phyloP scores from a whole-genome alignment of 2,329 filamentous ascomycete species.

The Cordyceps fumosorosea region DNA sequence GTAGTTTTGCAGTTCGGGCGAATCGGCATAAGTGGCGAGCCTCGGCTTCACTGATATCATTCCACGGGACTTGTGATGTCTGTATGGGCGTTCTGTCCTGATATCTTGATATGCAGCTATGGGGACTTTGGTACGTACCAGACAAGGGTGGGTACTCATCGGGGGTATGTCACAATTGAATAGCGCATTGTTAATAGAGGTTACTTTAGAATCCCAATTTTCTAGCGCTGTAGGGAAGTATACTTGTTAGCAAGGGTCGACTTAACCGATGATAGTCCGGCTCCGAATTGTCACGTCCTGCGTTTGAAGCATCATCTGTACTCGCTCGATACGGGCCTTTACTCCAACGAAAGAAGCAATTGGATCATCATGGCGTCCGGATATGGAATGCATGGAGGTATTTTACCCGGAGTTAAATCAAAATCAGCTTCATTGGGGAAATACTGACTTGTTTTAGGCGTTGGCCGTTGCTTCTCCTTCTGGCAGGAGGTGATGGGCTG shows the following conservation, averaged over 20 bases:
- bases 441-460: constrained; percentile 35
- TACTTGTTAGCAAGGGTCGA: background rate
- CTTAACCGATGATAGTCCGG: constrained; percentile 4
- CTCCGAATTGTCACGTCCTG: background rate
- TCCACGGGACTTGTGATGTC: background rate
- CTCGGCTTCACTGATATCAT: background rate
- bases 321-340: background rate
- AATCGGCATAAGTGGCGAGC: background rate
- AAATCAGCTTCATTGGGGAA: background rate
- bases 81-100: background rate
- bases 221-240: background rate
- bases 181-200: background rate
- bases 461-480: constrained; percentile 90
- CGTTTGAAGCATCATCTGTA: background rate
- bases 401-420: constrained; percentile 24
- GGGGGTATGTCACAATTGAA: constrained; percentile 1
- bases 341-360: background rate
- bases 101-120: constrained; percentile 9
- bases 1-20: background rate
- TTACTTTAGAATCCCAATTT: background rate
- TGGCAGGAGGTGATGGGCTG: constrained; percentile 99
- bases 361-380: constrained; percentile 63
- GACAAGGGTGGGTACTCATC: background rate
- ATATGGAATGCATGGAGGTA: constrained; percentile 76
- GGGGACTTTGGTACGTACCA: background rate